Percentiles rank a stretch among this genome's conserved stretches.
Evolutionary conservation across 805 yeast species (phyloP).

Genomic region (Grigorovia humatica): DNA sequence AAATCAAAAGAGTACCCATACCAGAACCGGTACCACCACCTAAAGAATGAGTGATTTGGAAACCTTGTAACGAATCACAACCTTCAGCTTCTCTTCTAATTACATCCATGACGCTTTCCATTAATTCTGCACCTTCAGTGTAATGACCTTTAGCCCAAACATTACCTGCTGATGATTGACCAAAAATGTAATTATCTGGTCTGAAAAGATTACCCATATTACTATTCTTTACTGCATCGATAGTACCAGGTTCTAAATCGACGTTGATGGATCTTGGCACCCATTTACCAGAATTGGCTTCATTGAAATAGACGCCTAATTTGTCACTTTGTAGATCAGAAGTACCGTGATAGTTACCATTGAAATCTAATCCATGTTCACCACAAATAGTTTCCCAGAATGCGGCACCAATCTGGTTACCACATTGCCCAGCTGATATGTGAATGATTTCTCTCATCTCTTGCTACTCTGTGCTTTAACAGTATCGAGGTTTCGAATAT

Average conservation of each 20-base stretch:
- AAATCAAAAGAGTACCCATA: constrained; percentile 82
- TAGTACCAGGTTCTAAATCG: constrained; percentile 90
- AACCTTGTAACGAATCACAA: constrained; percentile 88
- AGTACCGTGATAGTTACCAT: constrained; percentile 61
- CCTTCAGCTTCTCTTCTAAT: constrained; percentile 91
- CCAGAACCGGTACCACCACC: constrained; percentile 97
- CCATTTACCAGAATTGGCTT: constrained; percentile 78
- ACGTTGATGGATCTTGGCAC: constrained; percentile 90
- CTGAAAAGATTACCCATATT: constrained; percentile 78
- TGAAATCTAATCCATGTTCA: constrained; percentile 70
- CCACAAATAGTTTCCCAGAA: constrained; percentile 90
- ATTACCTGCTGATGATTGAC: constrained; percentile 89
- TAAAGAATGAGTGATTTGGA: constrained; percentile 75
- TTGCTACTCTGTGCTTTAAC: background rate
- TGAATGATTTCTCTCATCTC: constrained; percentile 54
- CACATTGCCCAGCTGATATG: constrained; percentile 96
- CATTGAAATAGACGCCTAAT: constrained; percentile 78
- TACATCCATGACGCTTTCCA: constrained; percentile 80
- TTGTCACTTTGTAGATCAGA: constrained; percentile 45
- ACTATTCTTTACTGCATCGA: constrained; percentile 73
- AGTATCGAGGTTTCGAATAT: background rate
- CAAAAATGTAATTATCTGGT: constrained; percentile 84
- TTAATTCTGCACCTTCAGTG: constrained; percentile 93
- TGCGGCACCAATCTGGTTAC: constrained; percentile 96
- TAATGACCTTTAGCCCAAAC: constrained; percentile 97